A percentile compares a stretch with the other conserved stretches of the same genome.
Conservation (phyloP, 768 basidiomycete genomes). For the Royoungia palumana region DNA sequence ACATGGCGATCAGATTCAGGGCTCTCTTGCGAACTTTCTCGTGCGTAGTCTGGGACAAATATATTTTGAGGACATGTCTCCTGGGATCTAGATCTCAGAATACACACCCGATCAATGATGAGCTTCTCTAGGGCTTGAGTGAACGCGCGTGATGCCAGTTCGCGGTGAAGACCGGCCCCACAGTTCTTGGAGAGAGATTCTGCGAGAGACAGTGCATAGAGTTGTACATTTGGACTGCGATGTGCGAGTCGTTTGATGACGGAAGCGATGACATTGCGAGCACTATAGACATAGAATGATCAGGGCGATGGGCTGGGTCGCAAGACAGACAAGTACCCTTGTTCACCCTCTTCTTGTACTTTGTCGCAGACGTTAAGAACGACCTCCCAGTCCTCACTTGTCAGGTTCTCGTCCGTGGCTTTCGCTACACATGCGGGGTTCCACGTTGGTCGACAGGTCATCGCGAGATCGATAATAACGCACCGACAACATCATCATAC, state of each 20-base stretch:
- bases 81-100: background rate
- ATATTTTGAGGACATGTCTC: slow-evolving; percentile 10
- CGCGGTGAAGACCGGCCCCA: slow-evolving; percentile 71
- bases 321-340: slow-evolving; percentile 53
- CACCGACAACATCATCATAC: slow-evolving; percentile 92
- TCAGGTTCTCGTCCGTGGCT: slow-evolving; percentile 97
- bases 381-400: slow-evolving; percentile 93
- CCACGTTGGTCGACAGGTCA: slow-evolving; percentile 4
- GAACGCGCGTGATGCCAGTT: slow-evolving; percentile 87
- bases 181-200: slow-evolving; percentile 94
- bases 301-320: slow-evolving; percentile 9
- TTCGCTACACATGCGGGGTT: slow-evolving; percentile 54
- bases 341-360: slow-evolving; percentile 83
- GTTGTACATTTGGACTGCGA: slow-evolving; percentile 94
- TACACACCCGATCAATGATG: slow-evolving; percentile 77
- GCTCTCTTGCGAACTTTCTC: slow-evolving; percentile 83
- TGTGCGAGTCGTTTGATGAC: slow-evolving; percentile 89
- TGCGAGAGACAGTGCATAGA: slow-evolving; percentile 83
- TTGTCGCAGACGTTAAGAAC: slow-evolving; percentile 96
- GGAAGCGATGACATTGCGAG: slow-evolving; percentile 79
- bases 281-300: slow-evolving; percentile 48
- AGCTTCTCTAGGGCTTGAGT: slow-evolving; percentile 86
- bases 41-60: slow-evolving; percentile 68
- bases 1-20: slow-evolving; percentile 68
- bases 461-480: slow-evolving; percentile 32